Evolutionary conservation across 2,329 filamentous ascomycete genomes (phyloP), one percentile per base, ranked within the genome.

Genomic region (Aspergillus udagawae): DNA sequence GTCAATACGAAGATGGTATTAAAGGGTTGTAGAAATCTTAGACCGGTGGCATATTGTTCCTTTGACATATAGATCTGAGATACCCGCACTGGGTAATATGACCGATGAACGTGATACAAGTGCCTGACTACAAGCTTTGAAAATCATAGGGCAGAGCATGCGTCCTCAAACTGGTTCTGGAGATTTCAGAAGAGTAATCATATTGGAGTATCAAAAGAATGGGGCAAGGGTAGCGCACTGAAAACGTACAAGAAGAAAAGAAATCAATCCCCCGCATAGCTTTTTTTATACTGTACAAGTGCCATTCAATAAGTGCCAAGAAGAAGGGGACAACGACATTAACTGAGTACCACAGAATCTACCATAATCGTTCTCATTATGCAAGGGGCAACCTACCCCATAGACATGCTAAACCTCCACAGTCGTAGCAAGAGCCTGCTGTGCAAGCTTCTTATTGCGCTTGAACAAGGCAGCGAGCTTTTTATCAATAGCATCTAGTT

Each of bases 1-100:
- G 80, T 17, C 85, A 87, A 63, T 91, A 85, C 74, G 89, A 96
- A 62, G 90, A 85, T 3, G 92, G 91, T 0, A 80, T 86, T 57
- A 82, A 84, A 47, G 87, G 85, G 17, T 68, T 92, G 70, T 80
- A 77, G 49, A 54, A 44, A 44, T 3, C 10, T 38, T 17, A 14
- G 32, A 7, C 32, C n/a, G 32, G n/a, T 47, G 21, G 44, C 20
- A 23, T 20, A 14, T 23, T 23, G 21, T 23, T 14, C 12, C 23
- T 4, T 21, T 23, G 10, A 17, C 23, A 44, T 44, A 21, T 44
- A 44, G 41, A 44, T 44, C 41, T 44, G 42, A 23, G 42, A 45
- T 45, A 23, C 42, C 42, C 20, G 8, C 21, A 23, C 4, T 23
- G 44, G 44, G 21, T 47, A 25, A 14, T 47, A 47, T 27, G 44